phyloP scores from a whole-genome alignment of 2,329 filamentous ascomycete genomes.

The Fusarium sp. region DNA sequence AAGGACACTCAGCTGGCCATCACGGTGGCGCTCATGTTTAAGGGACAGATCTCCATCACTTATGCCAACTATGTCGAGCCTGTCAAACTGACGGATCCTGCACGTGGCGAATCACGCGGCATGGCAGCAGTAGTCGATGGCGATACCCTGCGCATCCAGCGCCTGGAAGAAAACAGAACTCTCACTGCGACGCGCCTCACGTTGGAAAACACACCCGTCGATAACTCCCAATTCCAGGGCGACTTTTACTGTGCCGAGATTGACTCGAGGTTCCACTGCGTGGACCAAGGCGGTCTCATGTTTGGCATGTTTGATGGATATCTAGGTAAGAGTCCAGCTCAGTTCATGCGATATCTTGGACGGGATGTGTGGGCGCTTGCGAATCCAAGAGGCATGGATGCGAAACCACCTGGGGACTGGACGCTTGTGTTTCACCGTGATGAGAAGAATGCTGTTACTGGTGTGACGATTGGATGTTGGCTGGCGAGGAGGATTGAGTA shows the following conservation, averaged over 20 bases:
- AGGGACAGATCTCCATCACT: conserved; percentile 15
- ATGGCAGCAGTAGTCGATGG: conserved; percentile 20
- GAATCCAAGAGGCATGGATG: conserved; percentile 32
- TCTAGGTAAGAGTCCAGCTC: conserved; percentile 23
- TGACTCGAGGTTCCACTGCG: conserved; percentile 24
- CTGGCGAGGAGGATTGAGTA: conserved; percentile 25
- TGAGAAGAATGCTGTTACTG: not conserved
- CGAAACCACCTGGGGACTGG: conserved; percentile 34
- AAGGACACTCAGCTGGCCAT: conserved; percentile 27
- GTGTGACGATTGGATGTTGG: conserved; percentile 26
- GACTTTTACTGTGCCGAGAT: conserved; percentile 34
- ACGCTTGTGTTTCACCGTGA: conserved; percentile 22
- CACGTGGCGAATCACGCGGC: conserved; percentile 12
- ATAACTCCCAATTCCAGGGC: conserved; percentile 9
- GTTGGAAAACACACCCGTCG: not conserved
- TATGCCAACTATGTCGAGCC: conserved; percentile 33
- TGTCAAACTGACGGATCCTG: conserved; percentile 22
- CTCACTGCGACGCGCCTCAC: conserved; percentile 17
- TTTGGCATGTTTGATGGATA: conserved; percentile 33
- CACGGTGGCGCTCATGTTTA: conserved; percentile 13
- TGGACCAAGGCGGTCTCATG: conserved; percentile 24
- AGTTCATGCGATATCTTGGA: conserved; percentile 29
- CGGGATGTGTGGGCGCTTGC: conserved; percentile 24
- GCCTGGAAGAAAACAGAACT: conserved; percentile 27
- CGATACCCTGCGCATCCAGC: conserved; percentile 20